Percentiles rank a stretch among this genome's conserved stretches.
phyloP scores from a whole-genome alignment of 2,329 filamentous ascomycete species.

The Cladorrhinum sp. region DNA sequence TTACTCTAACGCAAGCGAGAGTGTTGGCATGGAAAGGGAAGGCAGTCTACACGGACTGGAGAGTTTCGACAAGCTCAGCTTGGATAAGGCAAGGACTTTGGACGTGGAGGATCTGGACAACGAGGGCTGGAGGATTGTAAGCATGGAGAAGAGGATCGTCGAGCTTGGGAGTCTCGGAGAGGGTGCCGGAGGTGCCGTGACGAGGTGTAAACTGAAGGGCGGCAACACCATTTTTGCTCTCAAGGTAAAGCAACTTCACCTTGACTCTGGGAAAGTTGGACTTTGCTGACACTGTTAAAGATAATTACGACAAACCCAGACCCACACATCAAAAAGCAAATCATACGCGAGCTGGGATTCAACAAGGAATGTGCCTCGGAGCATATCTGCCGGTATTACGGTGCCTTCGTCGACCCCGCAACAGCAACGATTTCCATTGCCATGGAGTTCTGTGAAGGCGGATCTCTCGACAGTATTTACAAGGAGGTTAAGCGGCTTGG shows the following conservation, averaged over 20 bases:
- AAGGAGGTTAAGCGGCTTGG: constrained; percentile 94
- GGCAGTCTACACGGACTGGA: constrained; percentile 74
- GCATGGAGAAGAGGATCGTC: constrained; percentile 79
- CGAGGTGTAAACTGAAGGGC: constrained; percentile 80
- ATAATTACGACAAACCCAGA: constrained; percentile 98
- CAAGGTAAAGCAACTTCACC: constrained; percentile 62
- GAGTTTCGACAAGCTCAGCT: constrained; percentile 72
- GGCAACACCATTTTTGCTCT: constrained; percentile 94
- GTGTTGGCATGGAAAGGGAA: constrained; percentile 74
- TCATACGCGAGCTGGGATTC: constrained; percentile 91
- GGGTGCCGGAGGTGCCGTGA: constrained; percentile 93
- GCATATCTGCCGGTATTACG: constrained; percentile 96
- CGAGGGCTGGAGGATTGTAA: constrained; percentile 91
- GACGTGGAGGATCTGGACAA: constrained; percentile 96
- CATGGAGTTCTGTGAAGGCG: constrained; percentile 98
- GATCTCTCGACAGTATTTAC: constrained; percentile 94
- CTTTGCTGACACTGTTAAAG: constrained; percentile 42
- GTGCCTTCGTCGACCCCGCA: constrained; percentile 93
- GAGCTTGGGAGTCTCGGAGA: constrained; percentile 90
- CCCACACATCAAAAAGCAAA: constrained; percentile 97
- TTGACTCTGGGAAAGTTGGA: neutral
- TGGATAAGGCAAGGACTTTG: constrained; percentile 77
- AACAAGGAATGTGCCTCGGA: constrained; percentile 96
- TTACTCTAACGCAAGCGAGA: constrained; percentile 75
- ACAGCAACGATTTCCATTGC: constrained; percentile 96